phyloP scores from a whole-genome alignment of 2,329 filamentous ascomycete species.

The Aotearoamyces nothofagi region DNA sequence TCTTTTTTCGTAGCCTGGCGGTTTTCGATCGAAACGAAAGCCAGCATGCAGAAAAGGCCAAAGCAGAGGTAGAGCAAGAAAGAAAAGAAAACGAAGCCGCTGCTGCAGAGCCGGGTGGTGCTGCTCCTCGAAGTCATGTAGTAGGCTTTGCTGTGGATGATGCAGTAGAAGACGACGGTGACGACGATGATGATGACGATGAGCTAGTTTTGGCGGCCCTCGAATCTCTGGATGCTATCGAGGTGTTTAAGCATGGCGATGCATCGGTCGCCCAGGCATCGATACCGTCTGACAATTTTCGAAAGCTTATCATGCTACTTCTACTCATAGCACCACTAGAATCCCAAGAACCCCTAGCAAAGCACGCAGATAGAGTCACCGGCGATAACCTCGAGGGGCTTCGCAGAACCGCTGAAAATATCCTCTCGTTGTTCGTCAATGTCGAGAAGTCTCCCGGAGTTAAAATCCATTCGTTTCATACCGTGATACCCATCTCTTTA shows the following conservation, averaged over 20 bases:
- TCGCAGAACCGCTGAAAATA: slow-evolving; percentile 43
- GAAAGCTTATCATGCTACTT: slow-evolving; percentile 54
- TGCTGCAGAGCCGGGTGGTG: slow-evolving; percentile 19
- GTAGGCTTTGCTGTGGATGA: slow-evolving; percentile 26
- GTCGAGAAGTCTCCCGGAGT: slow-evolving; percentile 49
- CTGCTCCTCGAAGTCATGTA: slow-evolving; percentile 12
- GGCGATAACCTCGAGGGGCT: slow-evolving; percentile 42
- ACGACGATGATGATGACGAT: slow-evolving; percentile 34
- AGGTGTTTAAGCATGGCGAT: slow-evolving; percentile 39
- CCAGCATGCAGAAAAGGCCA: slow-evolving; percentile 8
- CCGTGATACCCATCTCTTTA: slow-evolving; percentile 40
- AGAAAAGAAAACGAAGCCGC: slow-evolving; percentile 5
- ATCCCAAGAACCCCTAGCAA: slow-evolving; percentile 48
- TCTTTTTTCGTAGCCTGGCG: slow-evolving; percentile 57
- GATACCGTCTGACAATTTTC: slow-evolving; percentile 60
- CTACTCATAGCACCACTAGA: slow-evolving; percentile 50
- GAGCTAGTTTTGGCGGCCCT: slow-evolving; percentile 54
- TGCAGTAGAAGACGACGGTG: slow-evolving; percentile 24
- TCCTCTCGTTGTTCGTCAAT: slow-evolving; percentile 50
- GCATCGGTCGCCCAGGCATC: slow-evolving; percentile 44
- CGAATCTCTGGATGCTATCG: slow-evolving; percentile 48
- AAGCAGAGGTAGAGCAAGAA: background rate
- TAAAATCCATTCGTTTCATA: slow-evolving; percentile 43
- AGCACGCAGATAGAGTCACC: slow-evolving; percentile 38
- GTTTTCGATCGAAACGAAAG: slow-evolving; percentile 47